Base-by-base conservation (phyloP, 1,284 basidiomycete genomes). In the Boletus smithii region DNA sequence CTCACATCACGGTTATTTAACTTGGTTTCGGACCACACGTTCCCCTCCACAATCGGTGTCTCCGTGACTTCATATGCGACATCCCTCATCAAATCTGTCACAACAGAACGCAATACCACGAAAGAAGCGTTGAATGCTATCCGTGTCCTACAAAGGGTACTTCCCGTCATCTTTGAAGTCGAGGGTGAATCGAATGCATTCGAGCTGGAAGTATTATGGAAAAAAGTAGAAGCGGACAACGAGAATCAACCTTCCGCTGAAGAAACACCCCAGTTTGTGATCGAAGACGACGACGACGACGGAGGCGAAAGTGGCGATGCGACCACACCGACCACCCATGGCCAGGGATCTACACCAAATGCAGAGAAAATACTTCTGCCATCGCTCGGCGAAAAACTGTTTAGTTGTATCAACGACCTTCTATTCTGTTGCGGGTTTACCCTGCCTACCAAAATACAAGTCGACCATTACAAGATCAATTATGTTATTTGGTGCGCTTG, bases 341-440 rank as follows among this genome's bases (percentile, higher is more conserved):
- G 55, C 18, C 52, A 48, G 51, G 64, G 57, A 41, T 46, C 61
- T 17, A 39, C 67, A 11, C 44, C 53, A 2, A 69, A 67, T 41
- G 45, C 70, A 40, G 75, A 60, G 60, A 81, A 79, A 56, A 72
- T 72, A 11, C 62, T 82, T 13, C 61, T 82, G 20, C 90, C 91
- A 1, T 86, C 88, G 8, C 69, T 94, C 2, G 88, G 83, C 2
- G 90, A 94, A 61, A 76, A 80, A 51, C 70, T 95, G 22, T 87
- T 95, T 57, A 80, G 76, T 56, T 83, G 83, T 52, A 71, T 90
- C 7, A 79, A 92, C 51, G 92, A 95, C 63, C 73, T 95, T 23
- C 68, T 95, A 31, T 97, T 95, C 67, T 92, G 90, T 61, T 94
- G 90, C 57, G 91, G 90, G 10, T 95, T 95, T 63, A 95, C 90